phyloP scores from a whole-genome alignment of 176 grass and related monocot species.

The Leersia perrieri region DNA sequence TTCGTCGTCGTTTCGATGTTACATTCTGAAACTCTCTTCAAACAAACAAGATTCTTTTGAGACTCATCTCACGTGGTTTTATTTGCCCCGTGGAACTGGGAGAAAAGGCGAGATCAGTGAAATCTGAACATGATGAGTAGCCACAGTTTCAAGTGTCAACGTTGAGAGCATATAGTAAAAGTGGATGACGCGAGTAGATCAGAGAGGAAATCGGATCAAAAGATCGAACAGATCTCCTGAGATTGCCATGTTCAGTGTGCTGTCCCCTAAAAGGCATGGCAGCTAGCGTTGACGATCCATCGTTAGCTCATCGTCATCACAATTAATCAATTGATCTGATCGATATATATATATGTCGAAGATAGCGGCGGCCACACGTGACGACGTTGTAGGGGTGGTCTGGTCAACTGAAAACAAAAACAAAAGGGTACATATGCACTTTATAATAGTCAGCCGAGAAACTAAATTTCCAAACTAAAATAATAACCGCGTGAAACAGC shows the following conservation, averaged over 20 bases:
- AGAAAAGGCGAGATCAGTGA: background rate
- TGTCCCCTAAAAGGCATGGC: constrained; percentile 7
- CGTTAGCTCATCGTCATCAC: background rate
- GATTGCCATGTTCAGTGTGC: background rate
- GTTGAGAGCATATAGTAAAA: background rate
- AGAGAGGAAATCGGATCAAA: background rate
- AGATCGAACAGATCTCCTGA: background rate
- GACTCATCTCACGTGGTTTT: too few relatives aligned
- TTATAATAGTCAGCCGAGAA: background rate
- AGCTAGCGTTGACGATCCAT: background rate
- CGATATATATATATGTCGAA: too few relatives aligned
- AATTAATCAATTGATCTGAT: background rate
- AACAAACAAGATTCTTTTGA: too few relatives aligned
- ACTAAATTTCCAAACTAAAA: background rate
- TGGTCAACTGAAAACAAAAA: background rate
- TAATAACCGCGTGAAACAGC: background rate
- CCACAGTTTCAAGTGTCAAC: background rate
- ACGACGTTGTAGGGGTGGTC: background rate
- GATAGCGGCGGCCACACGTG: background rate
- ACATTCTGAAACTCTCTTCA: too few relatives aligned
- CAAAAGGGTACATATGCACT: too few relatives aligned
- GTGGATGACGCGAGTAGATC: background rate
- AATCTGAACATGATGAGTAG: background rate
- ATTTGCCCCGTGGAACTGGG: too few relatives aligned
- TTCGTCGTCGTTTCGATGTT: too few relatives aligned